Evolutionary conservation across 306 rosid genomes (phyloP), one percentile per base, ranked within the genome.

Genomic region (Rosa chinensis): DNA sequence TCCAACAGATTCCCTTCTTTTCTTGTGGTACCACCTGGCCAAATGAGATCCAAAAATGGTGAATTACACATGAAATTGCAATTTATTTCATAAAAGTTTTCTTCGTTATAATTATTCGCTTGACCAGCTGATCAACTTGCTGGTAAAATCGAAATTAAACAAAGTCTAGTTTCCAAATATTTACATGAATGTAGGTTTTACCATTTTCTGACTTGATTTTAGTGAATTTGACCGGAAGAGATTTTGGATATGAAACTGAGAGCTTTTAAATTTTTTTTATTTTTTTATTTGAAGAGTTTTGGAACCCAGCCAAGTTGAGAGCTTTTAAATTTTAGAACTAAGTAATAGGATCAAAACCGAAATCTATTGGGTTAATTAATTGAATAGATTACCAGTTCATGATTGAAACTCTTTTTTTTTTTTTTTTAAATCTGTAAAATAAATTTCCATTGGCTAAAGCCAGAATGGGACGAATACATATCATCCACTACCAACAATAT

Each of bases 1-100:
- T 76, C 45, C 58, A 66, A 71, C 43, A 55, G 76, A 76, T 75
- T 62, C 69, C 43, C 66, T 8, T 73, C 4, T 69, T 61, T 50
- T 14, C 5, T 44, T 5, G 12, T 32, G 40, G 68, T 28, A 63
- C 20, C 43, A 12, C 68, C 8, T 12, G 4, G 63, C 63, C 63
- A n/a, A 17, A 56, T n/a, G 28, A 56, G 63, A 56, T 56, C 28
- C 12, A 56, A 55, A 7, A 20, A 55, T 55, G 62, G 23, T 53
- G 59, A 53, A 11, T 28, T 28, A 13, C 28, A 63, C 42, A 32
- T 62, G 17, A 62, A 62, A 28, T 28, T 28, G 42, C 40, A 62
- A 62, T 13, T 62, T 12, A 62, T 28, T 62, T 62, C 40, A 32
- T 61, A 8, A 8, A n/a, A 61, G 14, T 25, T 8, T 23, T 61